Percentiles rank a stretch among this genome's conserved stretches.
Evolutionary conservation across 192 early-diverging fungal species (phyloP).

Genomic region (Pilobolus umbonatus): DNA sequence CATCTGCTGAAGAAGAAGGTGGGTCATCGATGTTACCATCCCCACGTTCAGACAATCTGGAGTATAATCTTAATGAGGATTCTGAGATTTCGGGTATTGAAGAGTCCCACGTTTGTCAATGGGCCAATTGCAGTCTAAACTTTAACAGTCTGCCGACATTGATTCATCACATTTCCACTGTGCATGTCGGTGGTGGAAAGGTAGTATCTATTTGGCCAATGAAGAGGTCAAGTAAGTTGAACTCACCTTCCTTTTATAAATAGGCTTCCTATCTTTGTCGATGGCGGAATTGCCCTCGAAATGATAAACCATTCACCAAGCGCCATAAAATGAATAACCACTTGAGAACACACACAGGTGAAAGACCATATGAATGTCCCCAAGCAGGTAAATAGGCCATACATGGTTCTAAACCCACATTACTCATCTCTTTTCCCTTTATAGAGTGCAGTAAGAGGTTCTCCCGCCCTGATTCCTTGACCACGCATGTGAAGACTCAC

Average conservation of each 20-base stretch:
- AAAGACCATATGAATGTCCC: slow-evolving; percentile 65
- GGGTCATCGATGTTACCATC: too few species aligned
- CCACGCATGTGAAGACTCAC: slow-evolving; percentile 61
- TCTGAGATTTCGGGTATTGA: slow-evolving; percentile 10
- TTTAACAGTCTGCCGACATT: slow-evolving; percentile 39
- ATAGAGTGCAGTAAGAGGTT: slow-evolving; percentile 66
- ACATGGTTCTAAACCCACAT: neutral
- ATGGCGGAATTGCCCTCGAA: slow-evolving; percentile 45
- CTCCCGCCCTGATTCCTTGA: slow-evolving; percentile 69
- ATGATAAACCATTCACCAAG: slow-evolving; percentile 61
- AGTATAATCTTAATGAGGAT: too few species aligned
- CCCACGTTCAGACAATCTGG: too few species aligned
- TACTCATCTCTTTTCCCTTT: neutral
- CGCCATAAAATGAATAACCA: slow-evolving; percentile 71
- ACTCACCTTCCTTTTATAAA: neutral
- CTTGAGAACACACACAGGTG: slow-evolving; percentile 70
- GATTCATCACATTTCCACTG: slow-evolving; percentile 44
- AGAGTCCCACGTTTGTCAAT: slow-evolving; percentile 27
- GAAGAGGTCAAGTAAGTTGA: neutral
- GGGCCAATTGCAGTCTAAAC: slow-evolving; percentile 44
- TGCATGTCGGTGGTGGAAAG: slow-evolving; percentile 54
- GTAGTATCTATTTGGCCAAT: slow-evolving; percentile 23
- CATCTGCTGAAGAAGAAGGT: slow-evolving; percentile 19
- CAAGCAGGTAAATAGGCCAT: slow-evolving; percentile 28
- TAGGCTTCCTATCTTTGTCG: slow-evolving; percentile 47